Evolutionary conservation across 2,329 filamentous ascomycete species (phyloP).

Genomic region (Verticillium nonalfalfae): DNA sequence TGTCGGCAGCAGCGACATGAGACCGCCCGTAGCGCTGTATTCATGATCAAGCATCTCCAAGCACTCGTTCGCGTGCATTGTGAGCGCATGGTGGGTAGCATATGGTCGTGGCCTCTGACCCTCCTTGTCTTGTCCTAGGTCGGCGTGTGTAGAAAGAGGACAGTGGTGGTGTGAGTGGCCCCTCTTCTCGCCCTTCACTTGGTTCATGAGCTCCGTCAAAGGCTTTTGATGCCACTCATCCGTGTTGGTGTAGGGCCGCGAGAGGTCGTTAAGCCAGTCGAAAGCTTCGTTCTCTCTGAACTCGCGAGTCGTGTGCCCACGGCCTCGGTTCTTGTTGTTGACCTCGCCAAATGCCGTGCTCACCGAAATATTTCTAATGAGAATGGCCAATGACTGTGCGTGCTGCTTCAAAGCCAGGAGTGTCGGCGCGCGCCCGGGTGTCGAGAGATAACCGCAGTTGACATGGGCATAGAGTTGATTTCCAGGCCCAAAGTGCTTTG

Average conservation of each 20-base stretch:
- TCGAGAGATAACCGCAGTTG: conserved; percentile 54
- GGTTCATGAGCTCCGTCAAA: conserved; percentile 38
- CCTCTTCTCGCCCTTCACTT: conserved; percentile 22
- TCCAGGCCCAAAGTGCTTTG: conserved; percentile 11
- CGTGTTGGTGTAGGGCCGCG: conserved; percentile 39
- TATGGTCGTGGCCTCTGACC: conserved; percentile 25
- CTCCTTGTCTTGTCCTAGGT: conserved; percentile 12
- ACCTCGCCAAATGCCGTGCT: conserved; percentile 22
- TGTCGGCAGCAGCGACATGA: conserved; percentile 47
- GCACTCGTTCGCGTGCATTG: conserved; percentile 52
- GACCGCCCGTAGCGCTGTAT: conserved; percentile 46
- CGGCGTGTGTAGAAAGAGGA: conserved; percentile 26
- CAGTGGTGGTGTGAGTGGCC: conserved; percentile 33
- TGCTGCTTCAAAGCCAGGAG: conserved; percentile 54
- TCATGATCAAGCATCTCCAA: conserved; percentile 56
- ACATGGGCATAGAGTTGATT: conserved; percentile 30
- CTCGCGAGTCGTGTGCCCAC: conserved; percentile 3
- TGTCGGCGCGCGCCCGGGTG: conserved; percentile 41
- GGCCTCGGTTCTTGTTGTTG: conserved; percentile 11
- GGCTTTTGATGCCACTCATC: conserved; percentile 40
- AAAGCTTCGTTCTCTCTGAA: conserved; percentile 42
- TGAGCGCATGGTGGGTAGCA: conserved; percentile 39
- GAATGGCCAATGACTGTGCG: conserved; percentile 46
- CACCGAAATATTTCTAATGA: conserved; percentile 43
- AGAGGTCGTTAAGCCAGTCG: conserved; percentile 50